Evolutionary conservation across 2,329 filamentous ascomycete species (phyloP), one percentile per base, ranked within the genome.

Genomic region (Fusarium lyarnte): DNA sequence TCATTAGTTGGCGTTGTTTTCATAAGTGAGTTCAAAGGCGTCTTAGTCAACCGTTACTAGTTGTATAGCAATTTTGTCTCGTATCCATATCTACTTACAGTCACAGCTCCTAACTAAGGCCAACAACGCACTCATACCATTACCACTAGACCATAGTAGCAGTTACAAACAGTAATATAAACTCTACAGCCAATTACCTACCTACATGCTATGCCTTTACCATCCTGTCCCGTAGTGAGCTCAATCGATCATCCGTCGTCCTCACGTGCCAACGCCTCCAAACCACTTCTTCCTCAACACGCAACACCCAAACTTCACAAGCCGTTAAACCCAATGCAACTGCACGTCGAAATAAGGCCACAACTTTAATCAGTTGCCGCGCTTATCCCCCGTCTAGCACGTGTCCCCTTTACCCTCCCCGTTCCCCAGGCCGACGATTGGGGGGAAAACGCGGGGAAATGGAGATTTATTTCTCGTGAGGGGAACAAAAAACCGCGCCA

Each of bases 401-500:
- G 60, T 73, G 66, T 46, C 31, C 42, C 63, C 63, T 49, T 63
- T 58, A 38, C 49, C 8, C 13, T 7, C 11, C 23, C 33, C 59
- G 3, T 39, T 51, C 36, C 63, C 62, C 52, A 42, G 46, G 41
- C 47, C 36, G 35, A 49, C 43, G n/a, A 41, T 46, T 54, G 38
- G 43, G 42, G 53, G 33, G 27, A 54, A 75, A 77, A 76, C 74
- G 74, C 74, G 74, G 74, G 74, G 74, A 77, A 76, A 77, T 73
- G 74, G 74, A 63, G 68, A 66, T 61, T 25, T 49, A 33, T 3
- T 33, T 1, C 5, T 73, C 33, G 46, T 70, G 74, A 74, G 67
- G 67, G 69, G 73, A 64, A 68, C 72, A 58, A 33, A 23, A 64
- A 67, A 69, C 70, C 63, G 73, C 70, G 58, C 72, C 73, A 76